These are phyloP conservation scores for Russula sp. DNA, from an alignment of 768 basidiomycete genomes.

Conservation along the genomic window DNA sequence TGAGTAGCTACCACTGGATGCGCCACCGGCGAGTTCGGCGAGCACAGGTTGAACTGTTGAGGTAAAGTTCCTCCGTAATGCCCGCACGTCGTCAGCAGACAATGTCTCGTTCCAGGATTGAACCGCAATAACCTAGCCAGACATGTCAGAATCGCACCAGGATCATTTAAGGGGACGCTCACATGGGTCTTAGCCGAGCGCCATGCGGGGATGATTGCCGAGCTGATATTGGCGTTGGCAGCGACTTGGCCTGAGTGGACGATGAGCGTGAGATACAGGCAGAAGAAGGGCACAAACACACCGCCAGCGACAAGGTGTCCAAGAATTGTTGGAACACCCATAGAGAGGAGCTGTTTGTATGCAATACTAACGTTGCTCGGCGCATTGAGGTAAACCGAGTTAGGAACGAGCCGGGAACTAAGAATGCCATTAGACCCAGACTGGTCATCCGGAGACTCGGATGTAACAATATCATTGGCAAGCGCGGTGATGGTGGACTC, in stretches of 20 bases:
- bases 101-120: slow-evolving; percentile 5
- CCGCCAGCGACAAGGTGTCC: slow-evolving; percentile 13
- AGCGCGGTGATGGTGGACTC: slow-evolving; percentile 5
- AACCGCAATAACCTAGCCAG: slow-evolving; percentile 2
- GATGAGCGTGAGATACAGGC: neutral
- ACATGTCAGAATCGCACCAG: neutral
- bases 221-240: slow-evolving; percentile 31
- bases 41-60: slow-evolving; percentile 28
- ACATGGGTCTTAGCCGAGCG: slow-evolving; percentile 36
- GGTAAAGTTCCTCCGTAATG: slow-evolving; percentile 26
- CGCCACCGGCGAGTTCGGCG: slow-evolving; percentile 27
- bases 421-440: slow-evolving; percentile 14
- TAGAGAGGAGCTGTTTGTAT: slow-evolving; percentile 9
- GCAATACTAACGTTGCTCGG: slow-evolving; percentile 10
- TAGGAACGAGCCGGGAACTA: slow-evolving; percentile 20
- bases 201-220: slow-evolving; percentile 35
- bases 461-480: slow-evolving; percentile 14
- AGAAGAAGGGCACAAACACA: neutral
- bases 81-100: slow-evolving; percentile 19
- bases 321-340: slow-evolving; percentile 3
- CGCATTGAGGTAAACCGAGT: neutral
- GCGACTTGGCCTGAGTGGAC: slow-evolving; percentile 30
- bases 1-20: slow-evolving; percentile 31
- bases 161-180: slow-evolving; percentile 3
- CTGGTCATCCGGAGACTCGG: neutral